Evolutionary conservation across 345 rosid species (phyloP).

Genomic region (Salix purpurea): DNA sequence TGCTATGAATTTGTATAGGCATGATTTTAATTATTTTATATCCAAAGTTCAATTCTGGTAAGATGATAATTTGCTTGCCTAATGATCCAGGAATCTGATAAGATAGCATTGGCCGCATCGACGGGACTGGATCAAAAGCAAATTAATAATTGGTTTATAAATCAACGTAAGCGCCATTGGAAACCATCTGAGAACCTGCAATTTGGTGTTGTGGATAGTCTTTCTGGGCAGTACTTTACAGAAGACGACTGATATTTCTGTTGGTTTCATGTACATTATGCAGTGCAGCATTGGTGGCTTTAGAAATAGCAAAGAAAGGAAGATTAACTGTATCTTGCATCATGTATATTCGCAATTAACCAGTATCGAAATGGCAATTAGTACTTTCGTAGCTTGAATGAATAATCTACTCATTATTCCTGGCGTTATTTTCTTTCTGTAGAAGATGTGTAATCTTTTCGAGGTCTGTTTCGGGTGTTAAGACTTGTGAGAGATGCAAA

Average conservation of each 20-base stretch:
- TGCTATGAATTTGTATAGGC: background rate
- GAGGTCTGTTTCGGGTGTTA: background rate
- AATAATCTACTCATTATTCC: background rate
- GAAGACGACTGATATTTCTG: conserved; percentile 14
- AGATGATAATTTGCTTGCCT: background rate
- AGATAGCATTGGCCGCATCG: conserved; percentile 28
- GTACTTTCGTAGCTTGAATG: conserved; percentile 9
- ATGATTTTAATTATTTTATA: background rate
- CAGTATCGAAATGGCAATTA: background rate
- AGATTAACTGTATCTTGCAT: conserved; percentile 18
- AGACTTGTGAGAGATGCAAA: background rate
- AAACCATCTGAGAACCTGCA: conserved; percentile 30
- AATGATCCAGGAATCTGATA: conserved; percentile 27
- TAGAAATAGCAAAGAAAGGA: background rate
- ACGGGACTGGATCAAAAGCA: conserved; percentile 37
- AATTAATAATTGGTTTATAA: conserved; percentile 35
- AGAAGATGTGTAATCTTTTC: background rate
- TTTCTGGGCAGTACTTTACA: conserved; percentile 23
- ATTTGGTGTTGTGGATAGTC: conserved; percentile 18
- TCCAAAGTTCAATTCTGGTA: background rate
- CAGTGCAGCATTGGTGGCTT: conserved; percentile 7
- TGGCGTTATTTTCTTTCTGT: no score
- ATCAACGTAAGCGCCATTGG: conserved; percentile 35
- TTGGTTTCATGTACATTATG: conserved; percentile 4
- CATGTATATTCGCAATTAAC: conserved; percentile 14